Percentiles rank a stretch among this genome's conserved stretches.
phyloP scores from a whole-genome alignment of 305 asterid genomes.

The Fraxinus sp. region DNA sequence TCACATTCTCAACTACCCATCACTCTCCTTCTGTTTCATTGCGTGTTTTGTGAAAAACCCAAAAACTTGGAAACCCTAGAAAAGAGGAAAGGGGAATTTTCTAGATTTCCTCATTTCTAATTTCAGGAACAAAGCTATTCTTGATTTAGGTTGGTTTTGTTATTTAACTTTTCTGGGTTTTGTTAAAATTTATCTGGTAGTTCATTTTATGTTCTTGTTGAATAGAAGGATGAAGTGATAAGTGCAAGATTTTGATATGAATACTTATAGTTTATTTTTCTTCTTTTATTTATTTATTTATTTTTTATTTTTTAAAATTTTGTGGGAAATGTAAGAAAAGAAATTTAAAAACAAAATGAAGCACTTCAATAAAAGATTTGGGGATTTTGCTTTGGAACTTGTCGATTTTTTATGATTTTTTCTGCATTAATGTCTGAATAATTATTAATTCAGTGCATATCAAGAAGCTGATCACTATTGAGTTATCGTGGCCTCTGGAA shows the following conservation, averaged over 20 bases:
- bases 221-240: not conserved
- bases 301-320: not conserved
- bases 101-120: conserved; percentile 23
- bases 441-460: not conserved
- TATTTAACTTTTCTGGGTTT: not conserved
- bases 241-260: not conserved
- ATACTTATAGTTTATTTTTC: not conserved
- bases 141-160: conserved; percentile 26
- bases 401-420: conserved; percentile 14
- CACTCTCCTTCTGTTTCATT: conserved; percentile 12
- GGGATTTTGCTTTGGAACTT: conserved; percentile 15
- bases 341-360: not conserved
- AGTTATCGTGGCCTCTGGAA: not conserved
- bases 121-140: conserved; percentile 7
- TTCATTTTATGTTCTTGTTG: not conserved
- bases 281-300: not conserved
- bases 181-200: not conserved
- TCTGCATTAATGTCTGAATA: not conserved
- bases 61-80: conserved; percentile 4
- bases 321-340: not conserved
- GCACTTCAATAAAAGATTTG: not conserved
- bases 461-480: not conserved
- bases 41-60: conserved; percentile 17
- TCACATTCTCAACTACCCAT: conserved; percentile 31
- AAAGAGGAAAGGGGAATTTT: conserved; percentile 17